Evolutionary conservation across 306 rosid species (phyloP), one percentile per base, ranked within the genome.

Genomic region (Vigna trinervia): DNA sequence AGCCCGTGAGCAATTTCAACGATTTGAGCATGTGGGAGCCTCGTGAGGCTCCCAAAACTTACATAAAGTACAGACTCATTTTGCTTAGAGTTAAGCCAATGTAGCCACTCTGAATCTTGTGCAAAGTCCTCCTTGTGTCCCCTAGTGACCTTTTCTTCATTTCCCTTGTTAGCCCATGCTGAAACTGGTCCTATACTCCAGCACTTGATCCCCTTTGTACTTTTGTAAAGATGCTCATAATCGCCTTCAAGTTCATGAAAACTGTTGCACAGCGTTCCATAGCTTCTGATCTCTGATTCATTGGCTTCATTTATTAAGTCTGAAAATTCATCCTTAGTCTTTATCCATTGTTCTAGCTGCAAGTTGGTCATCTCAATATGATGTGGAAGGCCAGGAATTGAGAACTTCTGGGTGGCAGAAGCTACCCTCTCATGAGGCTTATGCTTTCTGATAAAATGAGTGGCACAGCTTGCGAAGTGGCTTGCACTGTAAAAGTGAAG

Each of bases 171-270:
- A 53, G 23, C 34, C 78, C 75, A 76, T 0, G 64, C 22, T 32
- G 85, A 62, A 76, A 82, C 78, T 63, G 85, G 85, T 71, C 85
- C 85, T 43, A 77, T 17, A 69, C 74, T 76, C 85, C 81, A 81
- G 22, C 69, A 34, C 20, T 81, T 81, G 62, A 81, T 20, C 68
- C 74, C 77, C 46, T 53, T 13, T 5, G 74, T 53, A 26, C 10
- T 62, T 39, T 69, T 22, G 7, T 61, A 53, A 76, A 61, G 74
- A 14, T 62, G 17, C 56, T 76, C 63, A 70, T 82, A 76, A 15
- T 76, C 81, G 70, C 78, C 38, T 71, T 82, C 85, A 62, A 76
- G 74, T 32, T 82, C 85, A 32, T 70, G 69, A 70, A 82, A 76
- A 65, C 81, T 76, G 38, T 82, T 82, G 47, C 38, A 76, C 8